These are phyloP conservation scores for Hyaloscypha hepaticicola DNA, from an alignment of 495 filamentous ascomycete genomes.

Conservation along the genomic window DNA sequence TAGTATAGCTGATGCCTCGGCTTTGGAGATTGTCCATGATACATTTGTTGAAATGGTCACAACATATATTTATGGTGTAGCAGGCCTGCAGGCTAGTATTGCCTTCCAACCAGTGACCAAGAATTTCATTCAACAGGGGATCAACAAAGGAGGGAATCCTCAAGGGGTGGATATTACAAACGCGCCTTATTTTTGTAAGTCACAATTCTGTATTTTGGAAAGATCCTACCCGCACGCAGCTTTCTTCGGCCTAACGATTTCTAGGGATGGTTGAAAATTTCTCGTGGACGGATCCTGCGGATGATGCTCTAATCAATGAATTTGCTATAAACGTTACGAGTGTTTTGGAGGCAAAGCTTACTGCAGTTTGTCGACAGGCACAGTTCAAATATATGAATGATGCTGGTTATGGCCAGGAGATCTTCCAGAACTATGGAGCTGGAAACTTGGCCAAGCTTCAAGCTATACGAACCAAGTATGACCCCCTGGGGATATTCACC, in stretches of 20 bases:
- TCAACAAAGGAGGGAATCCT: slow-evolving; percentile 26
- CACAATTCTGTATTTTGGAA: slow-evolving; percentile 27
- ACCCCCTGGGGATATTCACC: slow-evolving; percentile 34
- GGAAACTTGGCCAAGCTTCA: slow-evolving; percentile 33
- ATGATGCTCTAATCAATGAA: slow-evolving; percentile 18
- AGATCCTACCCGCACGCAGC: no score
- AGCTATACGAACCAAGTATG: slow-evolving; percentile 33
- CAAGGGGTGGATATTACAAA: slow-evolving; percentile 26
- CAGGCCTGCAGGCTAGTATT: slow-evolving; percentile 20
- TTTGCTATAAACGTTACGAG: slow-evolving; percentile 13
- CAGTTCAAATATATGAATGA: slow-evolving; percentile 30
- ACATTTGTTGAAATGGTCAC: slow-evolving; percentile 19
- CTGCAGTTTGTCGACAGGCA: slow-evolving; percentile 10
- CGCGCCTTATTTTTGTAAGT: slow-evolving; percentile 39
- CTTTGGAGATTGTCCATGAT: slow-evolving; percentile 21
- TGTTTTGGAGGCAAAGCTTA: slow-evolving; percentile 6
- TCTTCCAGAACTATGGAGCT: slow-evolving; percentile 30
- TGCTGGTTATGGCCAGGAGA: slow-evolving; percentile 21
- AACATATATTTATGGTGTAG: slow-evolving; percentile 13
- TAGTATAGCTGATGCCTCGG: slow-evolving; percentile 12
- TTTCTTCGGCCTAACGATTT: background rate
- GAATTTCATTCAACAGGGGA: slow-evolving; percentile 25
- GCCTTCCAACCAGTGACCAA: slow-evolving; percentile 24
- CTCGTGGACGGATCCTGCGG: slow-evolving; percentile 20
- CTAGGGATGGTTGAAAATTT: slow-evolving; percentile 21